Evolutionary conservation across 306 rosid genomes (phyloP), one percentile per base, ranked within the genome.

Genomic region (Notholithocarpus densiflorus): DNA sequence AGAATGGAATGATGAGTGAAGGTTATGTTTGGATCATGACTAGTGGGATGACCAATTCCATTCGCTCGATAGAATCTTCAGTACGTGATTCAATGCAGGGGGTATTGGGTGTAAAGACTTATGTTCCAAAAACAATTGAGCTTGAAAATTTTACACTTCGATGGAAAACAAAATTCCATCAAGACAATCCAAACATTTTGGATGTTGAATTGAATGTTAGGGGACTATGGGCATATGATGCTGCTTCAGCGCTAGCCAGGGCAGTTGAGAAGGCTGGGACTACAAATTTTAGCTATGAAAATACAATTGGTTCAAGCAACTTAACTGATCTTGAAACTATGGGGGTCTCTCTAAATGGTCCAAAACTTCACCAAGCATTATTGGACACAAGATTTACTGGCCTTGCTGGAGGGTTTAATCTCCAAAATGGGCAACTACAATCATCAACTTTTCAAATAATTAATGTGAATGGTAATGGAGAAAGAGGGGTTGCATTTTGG

Each of bases 371-470:
- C 6, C 51, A 78, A 19, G 81, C 80, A 0, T 29, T 83, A 17
- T 61, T 75, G 6, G 61, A 19, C 29, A 81, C 72, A 11, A 84
- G 66, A 15, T 86, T 91, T 53, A 73, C 1, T n/a, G 96, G 93
- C 21, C 72, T 87, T 8, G 74, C 90, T 32, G 93, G 96, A 27
- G 87, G 79, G 18, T 86, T 87, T 26, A 57, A 19, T 3, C 77
- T 89, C 19, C 56, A 27, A 10, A 77, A 78, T 40, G 87, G 93
- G 57, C 69, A 82, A 20, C 51, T 86, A 20, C 77, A 82, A 51
- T 71, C 77, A 34, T 66, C 90, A 4, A 72, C 26, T 4, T 78
- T 79, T 75, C 75, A 77, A 77, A 82, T 91, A 52, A 12, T 91
- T 2, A 88, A 88, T 43, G 75, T 88, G 64, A 61, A 51, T 26